Conservation (phyloP, 2,329 filamentous ascomycete species). For the Colletotrichum sp. region DNA sequence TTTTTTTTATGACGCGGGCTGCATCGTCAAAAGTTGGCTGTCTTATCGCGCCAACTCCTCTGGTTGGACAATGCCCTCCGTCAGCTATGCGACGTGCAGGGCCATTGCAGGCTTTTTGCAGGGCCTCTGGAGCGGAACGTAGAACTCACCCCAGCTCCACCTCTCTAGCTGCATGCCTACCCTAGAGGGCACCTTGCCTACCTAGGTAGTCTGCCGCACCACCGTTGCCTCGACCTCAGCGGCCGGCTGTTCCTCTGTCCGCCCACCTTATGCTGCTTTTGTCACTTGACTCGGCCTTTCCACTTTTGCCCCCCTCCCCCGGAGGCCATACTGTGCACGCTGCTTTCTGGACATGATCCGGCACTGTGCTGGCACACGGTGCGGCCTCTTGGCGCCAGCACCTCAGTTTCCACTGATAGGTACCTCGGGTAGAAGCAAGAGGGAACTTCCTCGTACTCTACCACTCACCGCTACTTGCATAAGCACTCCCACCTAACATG, state of each 20-base stretch:
- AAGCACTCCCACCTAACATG: background rate
- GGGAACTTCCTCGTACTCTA: background rate
- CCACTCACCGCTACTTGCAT: constrained; percentile 13
- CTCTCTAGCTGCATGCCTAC: background rate
- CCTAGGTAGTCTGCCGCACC: background rate
- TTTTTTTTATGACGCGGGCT: constrained; percentile 4
- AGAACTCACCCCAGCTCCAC: constrained; percentile 7
- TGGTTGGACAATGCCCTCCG: constrained; percentile 16
- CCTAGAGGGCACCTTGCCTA: background rate
- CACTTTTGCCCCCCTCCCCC: background rate
- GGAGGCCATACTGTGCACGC: background rate
- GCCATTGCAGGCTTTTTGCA: background rate
- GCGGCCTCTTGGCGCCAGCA: background rate
- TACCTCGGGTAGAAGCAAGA: background rate
- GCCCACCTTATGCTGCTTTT: background rate
- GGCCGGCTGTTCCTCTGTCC: background rate
- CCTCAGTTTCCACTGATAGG: background rate
- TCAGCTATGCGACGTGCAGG: constrained; percentile 4
- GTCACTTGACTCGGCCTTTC: background rate
- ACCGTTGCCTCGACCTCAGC: background rate
- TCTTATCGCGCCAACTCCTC: constrained; percentile 10
- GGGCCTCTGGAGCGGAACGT: background rate
- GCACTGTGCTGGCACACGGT: background rate
- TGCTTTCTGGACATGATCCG: background rate
- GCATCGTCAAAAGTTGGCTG: constrained; percentile 13